Evolutionary conservation across 371 early-diverging fungal genomes (phyloP), one percentile per base, ranked within the genome.

Genomic region (Hamiltosporidium tvaerminnensis): DNA sequence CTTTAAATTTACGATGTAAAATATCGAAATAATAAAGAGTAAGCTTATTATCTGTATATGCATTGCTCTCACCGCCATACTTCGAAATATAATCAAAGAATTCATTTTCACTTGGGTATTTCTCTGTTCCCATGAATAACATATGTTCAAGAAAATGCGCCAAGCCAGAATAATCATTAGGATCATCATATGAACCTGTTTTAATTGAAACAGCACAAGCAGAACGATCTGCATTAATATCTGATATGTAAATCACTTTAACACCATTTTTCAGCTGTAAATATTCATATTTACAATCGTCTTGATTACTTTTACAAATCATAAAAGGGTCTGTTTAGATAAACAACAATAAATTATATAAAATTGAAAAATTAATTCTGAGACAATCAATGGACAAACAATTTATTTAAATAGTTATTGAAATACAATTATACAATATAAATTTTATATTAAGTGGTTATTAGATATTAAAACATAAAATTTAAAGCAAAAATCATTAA

Each of bases 71-170:
- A 33, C 79, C 79, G 39, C 67, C 68, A 55, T 76, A 55, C 34
- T 44, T 53, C 30, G 41, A 44, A 9, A 78, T 39, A 63, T 68
- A 78, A 2, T 66, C 59, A 58, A 61, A 58, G 56, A 70, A 76
- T 1, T 56, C 66, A 47, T 75, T 72, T 57, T 76, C 79, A 34
- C 54, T 59, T 47, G 72, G 76, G 64, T 76, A 69, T 47, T 69
- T 65, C 48, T 64, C 65, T 33, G 75, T 76, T 1, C 79, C 79
- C 76, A 78, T 76, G 67, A 78, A 78, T 23, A 78, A 64, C 72
- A 78, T 71, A 52, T 78, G 79, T 64, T 78, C 79, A 5, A 78
- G 65, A 56, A 78, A 78, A 56, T 78, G 79, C 10, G 75, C 68
- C 55, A 78, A 32, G 0, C 79, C 79, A 9, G 57, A 57, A 16